A percentile compares a stretch with the other conserved stretches of the same genome.
These are phyloP conservation scores for Microdochium paspali DNA, from an alignment of 2,329 filamentous ascomycete species.

Conservation along the genomic window DNA sequence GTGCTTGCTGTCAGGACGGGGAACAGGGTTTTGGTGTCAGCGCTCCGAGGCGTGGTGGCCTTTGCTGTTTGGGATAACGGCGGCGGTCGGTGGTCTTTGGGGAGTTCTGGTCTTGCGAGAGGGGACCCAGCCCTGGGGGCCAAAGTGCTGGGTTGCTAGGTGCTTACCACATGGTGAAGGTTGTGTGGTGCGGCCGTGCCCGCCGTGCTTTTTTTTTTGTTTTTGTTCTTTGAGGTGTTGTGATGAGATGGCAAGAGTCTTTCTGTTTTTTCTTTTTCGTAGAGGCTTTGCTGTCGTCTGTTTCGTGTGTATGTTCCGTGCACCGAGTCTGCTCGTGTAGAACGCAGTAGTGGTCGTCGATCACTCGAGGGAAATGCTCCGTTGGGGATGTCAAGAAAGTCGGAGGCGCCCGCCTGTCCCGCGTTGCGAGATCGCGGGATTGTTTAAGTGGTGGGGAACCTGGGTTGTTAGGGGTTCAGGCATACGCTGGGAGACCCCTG, in stretches of 20 bases:
- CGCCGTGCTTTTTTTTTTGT: too few relatives aligned
- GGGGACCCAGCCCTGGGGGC: too few relatives aligned
- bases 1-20: slow-evolving; percentile 64
- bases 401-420: not conserved
- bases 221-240: not conserved
- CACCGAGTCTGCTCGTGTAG: not conserved
- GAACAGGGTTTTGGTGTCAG: not conserved
- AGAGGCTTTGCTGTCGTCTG: not conserved
- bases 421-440: not conserved
- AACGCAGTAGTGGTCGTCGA: not conserved
- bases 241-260: not conserved
- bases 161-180: not conserved
- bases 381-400: not conserved
- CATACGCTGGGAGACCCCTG: too few relatives aligned
- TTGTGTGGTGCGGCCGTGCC: too few relatives aligned
- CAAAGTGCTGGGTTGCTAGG: too few relatives aligned
- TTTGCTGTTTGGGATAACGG: too few relatives aligned
- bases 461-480: not conserved
- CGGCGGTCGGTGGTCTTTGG: too few relatives aligned
- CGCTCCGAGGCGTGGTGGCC: too few relatives aligned
- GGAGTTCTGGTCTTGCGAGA: not conserved
- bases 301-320: too few relatives aligned
- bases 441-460: not conserved
- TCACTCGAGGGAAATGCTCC: not conserved
- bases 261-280: not conserved